phyloP scores from a whole-genome alignment of 2,329 filamentous ascomycete genomes.

The Raffaelea albimanens region DNA sequence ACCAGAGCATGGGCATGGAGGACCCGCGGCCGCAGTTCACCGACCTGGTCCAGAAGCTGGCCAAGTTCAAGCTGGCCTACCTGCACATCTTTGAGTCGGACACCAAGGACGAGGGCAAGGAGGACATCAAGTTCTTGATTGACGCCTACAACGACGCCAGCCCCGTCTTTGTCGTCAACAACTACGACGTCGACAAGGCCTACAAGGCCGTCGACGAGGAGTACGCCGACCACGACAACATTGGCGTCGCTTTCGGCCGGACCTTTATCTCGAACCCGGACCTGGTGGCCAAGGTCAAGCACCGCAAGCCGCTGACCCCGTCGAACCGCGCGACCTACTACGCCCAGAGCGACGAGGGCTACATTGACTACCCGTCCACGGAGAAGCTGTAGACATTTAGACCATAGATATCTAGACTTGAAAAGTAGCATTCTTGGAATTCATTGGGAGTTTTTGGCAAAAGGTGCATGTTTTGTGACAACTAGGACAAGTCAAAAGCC shows the following conservation, averaged over 20 bases:
- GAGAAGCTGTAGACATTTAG: not conserved
- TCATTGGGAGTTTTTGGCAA: no score
- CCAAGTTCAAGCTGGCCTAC: conserved; percentile 38
- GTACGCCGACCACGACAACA: not conserved
- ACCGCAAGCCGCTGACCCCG: not conserved
- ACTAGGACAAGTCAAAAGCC: no score
- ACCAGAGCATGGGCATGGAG: conserved; percentile 48
- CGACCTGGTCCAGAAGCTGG: conserved; percentile 39
- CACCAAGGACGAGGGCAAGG: not conserved
- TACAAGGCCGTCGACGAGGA: not conserved
- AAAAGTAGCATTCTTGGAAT: no score
- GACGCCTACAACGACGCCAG: not conserved
- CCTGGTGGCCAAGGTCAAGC: not conserved
- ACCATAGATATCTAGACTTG: no score
- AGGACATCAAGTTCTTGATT: not conserved
- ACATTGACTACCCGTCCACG: not conserved
- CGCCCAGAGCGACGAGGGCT: not conserved
- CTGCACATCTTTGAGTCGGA: conserved; percentile 47
- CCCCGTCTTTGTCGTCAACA: not conserved
- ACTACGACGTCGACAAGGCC: not conserved
- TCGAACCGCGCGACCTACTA: not conserved
- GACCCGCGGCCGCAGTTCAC: conserved; percentile 50
- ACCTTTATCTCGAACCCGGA: not conserved
- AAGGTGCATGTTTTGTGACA: no score
- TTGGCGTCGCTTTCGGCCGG: not conserved